These are phyloP conservation scores for Candolleomyces eurysporus DNA, from an alignment of 768 basidiomycete species.

Conservation along the genomic window DNA sequence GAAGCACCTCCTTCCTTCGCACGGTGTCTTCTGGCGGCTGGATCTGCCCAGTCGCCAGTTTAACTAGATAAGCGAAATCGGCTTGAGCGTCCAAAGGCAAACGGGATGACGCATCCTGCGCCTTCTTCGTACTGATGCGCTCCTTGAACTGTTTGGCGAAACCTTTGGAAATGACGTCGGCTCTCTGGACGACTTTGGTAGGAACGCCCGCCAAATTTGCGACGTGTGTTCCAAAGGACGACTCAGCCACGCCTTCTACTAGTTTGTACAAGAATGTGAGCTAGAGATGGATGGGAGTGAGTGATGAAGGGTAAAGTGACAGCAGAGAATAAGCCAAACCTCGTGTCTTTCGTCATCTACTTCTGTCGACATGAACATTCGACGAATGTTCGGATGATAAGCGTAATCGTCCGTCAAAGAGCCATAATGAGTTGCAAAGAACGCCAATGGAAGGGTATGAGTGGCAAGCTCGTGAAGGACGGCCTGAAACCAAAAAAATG, in stretches of 20 bases:
- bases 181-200: slow-evolving; percentile 77
- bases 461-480: slow-evolving; percentile 95
- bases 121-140: slow-evolving; percentile 65
- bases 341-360: slow-evolving; percentile 91
- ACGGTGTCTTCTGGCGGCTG: slow-evolving; percentile 53
- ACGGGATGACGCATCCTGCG: slow-evolving; percentile 47
- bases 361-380: slow-evolving; percentile 94
- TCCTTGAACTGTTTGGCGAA: slow-evolving; percentile 89
- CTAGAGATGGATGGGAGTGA: slow-evolving; percentile 34
- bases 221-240: slow-evolving; percentile 92
- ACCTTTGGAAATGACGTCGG: slow-evolving; percentile 81
- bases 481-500: slow-evolving; percentile 44
- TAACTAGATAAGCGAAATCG: slow-evolving; percentile 81
- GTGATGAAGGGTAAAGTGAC: not conserved
- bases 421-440: slow-evolving; percentile 98
- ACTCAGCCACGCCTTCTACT: slow-evolving; percentile 79
- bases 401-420: slow-evolving; percentile 92
- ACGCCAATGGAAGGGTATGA: slow-evolving; percentile 84
- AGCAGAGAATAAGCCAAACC: slow-evolving; percentile 38
- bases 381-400: slow-evolving; percentile 89
- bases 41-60: slow-evolving; percentile 53
- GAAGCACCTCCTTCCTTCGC: slow-evolving; percentile 52
- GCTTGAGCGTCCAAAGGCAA: slow-evolving; percentile 84
- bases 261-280: slow-evolving; percentile 96
- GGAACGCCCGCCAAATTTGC: slow-evolving; percentile 95